Percentiles rank a stretch among this genome's conserved stretches.
Conservation (phyloP, 495 filamentous ascomycete genomes). For the Penicillium lividum region DNA sequence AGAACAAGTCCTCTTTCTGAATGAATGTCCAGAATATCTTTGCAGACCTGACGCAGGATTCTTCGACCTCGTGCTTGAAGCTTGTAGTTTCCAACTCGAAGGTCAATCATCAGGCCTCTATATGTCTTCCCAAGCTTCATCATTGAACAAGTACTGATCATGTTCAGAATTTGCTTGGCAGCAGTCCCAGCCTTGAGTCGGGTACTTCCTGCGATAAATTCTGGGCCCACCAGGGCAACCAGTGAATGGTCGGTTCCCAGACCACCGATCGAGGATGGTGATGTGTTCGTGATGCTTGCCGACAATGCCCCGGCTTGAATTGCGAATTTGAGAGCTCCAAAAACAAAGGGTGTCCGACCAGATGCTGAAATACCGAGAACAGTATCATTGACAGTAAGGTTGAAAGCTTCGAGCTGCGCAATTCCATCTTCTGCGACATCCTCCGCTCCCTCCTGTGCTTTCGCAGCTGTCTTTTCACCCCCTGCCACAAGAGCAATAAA, state of each 20-base stretch:
- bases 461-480: conserved; percentile 37
- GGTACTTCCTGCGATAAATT: conserved; percentile 44
- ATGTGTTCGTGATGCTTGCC: conserved; percentile 34
- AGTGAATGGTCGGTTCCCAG: conserved; percentile 34
- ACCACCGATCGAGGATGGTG: conserved; percentile 29
- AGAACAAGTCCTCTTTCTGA: not conserved
- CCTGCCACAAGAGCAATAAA: conserved; percentile 42
- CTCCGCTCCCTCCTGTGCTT: conserved; percentile 43
- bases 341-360: conserved; percentile 41
- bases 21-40: not conserved
- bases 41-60: not conserved
- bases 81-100: not conserved
- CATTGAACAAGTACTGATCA: conserved; percentile 43
- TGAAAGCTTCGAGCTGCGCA: conserved; percentile 26
- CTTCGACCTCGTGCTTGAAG: not conserved
- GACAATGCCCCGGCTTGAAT: conserved; percentile 35
- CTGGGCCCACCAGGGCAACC: conserved; percentile 33
- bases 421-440: conserved; percentile 29
- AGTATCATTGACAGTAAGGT: conserved; percentile 31
- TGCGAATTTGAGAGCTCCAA: conserved; percentile 35
- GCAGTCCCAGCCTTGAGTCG: conserved; percentile 43
- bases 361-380: conserved; percentile 43
- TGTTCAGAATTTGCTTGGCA: conserved; percentile 41
- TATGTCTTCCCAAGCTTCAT: conserved; percentile 41
- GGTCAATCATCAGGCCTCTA: not conserved